These are phyloP conservation scores for Annulohypoxylon bovei DNA, from an alignment of 495 filamentous ascomycete genomes.

Conservation along the genomic window DNA sequence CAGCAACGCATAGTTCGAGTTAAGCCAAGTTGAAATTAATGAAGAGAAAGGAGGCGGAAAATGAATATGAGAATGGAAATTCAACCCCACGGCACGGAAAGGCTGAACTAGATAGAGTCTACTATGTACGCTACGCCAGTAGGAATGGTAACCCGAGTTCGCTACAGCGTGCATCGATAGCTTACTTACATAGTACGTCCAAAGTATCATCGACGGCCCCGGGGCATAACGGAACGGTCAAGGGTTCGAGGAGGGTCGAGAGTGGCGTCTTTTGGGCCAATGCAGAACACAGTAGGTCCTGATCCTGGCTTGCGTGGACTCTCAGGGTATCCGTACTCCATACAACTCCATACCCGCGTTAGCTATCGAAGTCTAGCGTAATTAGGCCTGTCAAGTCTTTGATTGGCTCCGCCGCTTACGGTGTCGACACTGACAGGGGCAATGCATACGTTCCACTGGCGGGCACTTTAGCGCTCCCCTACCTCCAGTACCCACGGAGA, in stretches of 20 bases:
- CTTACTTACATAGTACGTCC: constrained; percentile 33
- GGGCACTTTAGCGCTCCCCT: constrained; percentile 33
- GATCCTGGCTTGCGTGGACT: constrained; percentile 35
- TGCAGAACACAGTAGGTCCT: constrained; percentile 21
- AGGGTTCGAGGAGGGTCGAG: constrained; percentile 16
- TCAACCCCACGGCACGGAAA: constrained; percentile 38
- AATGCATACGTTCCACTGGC: constrained; percentile 40
- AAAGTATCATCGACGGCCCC: constrained; percentile 36
- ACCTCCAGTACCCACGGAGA: constrained; percentile 17
- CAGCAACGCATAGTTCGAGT: constrained; percentile 22
- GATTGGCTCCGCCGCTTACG: constrained; percentile 32
- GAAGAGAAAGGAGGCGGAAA: constrained; percentile 13
- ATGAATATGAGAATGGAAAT: constrained; percentile 26
- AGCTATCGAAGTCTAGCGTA: constrained; percentile 39
- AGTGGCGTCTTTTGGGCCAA: constrained; percentile 35
- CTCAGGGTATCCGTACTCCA: constrained; percentile 11
- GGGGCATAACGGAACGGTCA: constrained; percentile 29
- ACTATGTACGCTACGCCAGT: too few relatives aligned
- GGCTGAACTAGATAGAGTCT: constrained; percentile 14
- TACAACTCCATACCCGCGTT: constrained; percentile 28
- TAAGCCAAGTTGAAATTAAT: neutral
- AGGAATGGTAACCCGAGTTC: constrained; percentile 36
- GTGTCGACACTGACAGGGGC: constrained; percentile 40
- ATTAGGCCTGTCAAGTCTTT: constrained; percentile 22
- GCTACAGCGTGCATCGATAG: constrained; percentile 32